Conservation (phyloP, 2,329 filamentous ascomycete species). For the Ambrosiella cleistominuta region DNA sequence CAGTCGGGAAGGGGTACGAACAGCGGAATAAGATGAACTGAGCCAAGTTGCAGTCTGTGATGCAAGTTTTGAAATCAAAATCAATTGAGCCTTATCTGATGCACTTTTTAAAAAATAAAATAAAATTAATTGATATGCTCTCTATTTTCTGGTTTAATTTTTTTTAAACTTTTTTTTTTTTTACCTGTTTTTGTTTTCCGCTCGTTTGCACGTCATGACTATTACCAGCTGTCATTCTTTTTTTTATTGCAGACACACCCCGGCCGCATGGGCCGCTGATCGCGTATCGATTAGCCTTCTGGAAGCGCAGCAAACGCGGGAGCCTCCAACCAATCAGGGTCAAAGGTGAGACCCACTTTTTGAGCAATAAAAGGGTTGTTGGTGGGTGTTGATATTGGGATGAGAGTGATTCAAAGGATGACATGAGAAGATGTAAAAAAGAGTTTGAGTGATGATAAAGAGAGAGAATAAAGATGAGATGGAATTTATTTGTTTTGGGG, state of each 20-base stretch:
- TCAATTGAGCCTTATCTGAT: no score
- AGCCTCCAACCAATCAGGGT: constrained; percentile 4
- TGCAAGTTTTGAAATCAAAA: no score
- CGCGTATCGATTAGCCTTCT: constrained; percentile 9
- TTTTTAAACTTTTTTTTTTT: neutral
- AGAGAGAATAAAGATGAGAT: no score
- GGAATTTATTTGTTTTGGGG: no score
- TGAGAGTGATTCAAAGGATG: neutral
- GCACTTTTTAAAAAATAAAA: no score
- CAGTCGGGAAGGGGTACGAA: no score
- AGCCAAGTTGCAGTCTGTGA: no score
- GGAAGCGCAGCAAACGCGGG: constrained; percentile 11
- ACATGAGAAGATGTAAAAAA: neutral
- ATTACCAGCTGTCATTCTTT: neutral
- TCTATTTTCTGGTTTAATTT: neutral
- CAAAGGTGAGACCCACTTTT: constrained; percentile 1
- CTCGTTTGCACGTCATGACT: neutral
- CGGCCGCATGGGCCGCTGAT: constrained; percentile 3
- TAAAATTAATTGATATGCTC: neutral
- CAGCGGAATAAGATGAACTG: no score
- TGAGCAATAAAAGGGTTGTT: neutral
- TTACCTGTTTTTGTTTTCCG: neutral
- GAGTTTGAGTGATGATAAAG: no score
- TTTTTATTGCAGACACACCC: constrained; percentile 5
- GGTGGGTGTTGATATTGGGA: neutral